Conservation (phyloP, 2,329 filamentous ascomycete species). For the Hymenoscyphus repandus region DNA sequence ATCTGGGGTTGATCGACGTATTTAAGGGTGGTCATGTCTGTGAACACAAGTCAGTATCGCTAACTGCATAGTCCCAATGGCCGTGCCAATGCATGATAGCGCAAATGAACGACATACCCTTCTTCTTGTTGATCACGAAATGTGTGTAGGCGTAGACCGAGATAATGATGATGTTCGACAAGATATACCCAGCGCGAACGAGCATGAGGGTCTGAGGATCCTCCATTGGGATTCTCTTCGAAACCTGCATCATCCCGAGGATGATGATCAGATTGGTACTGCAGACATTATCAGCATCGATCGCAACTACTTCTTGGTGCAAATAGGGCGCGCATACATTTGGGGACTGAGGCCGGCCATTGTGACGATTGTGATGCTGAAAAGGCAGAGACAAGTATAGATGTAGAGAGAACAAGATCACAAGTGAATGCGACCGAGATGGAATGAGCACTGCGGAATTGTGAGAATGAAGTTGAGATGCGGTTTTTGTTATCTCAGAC, state of each 20-base stretch:
- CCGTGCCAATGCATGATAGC: not conserved
- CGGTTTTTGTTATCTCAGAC: no score
- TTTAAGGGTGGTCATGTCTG: slow-evolving; percentile 95
- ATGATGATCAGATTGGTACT: slow-evolving; percentile 94
- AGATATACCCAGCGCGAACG: slow-evolving; percentile 55
- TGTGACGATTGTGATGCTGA: slow-evolving; percentile 32
- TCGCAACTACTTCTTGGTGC: not conserved
- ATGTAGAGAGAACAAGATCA: not conserved
- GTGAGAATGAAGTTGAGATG: no score
- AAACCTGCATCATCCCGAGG: slow-evolving; percentile 96
- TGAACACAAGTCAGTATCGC: not conserved
- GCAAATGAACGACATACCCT: slow-evolving; percentile 58
- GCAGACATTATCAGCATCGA: slow-evolving; percentile 24
- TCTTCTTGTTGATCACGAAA: slow-evolving; percentile 87
- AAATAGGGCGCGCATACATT: not conserved
- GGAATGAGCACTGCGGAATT: no score
- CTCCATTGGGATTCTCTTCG: slow-evolving; percentile 93
- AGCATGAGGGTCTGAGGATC: slow-evolving; percentile 66
- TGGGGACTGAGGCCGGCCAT: slow-evolving; percentile 51
- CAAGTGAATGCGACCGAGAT: no score
- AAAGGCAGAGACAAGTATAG: not conserved
- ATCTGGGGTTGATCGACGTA: slow-evolving; percentile 95
- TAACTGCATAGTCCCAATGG: not conserved
- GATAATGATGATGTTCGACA: slow-evolving; percentile 76
- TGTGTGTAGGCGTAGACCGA: slow-evolving; percentile 82